Base-by-base conservation (phyloP, 2,329 filamentous ascomycete genomes). In the Colletotrichum sp. region DNA sequence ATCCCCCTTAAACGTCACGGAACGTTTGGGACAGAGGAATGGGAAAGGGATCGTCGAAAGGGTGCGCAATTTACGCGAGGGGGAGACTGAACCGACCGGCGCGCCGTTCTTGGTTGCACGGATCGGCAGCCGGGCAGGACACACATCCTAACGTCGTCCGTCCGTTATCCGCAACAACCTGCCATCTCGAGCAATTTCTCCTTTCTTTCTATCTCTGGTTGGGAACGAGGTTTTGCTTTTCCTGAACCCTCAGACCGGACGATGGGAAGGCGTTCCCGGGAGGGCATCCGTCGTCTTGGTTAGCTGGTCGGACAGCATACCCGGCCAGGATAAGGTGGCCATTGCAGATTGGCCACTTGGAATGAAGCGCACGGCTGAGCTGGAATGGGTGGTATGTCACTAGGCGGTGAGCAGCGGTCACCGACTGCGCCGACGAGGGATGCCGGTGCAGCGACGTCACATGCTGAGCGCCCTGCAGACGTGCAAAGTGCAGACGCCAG, bases 351-450 rank as follows among this genome's bases (percentile, higher is more conserved):
- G 73, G 64, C 24, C 18, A 65, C 32, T 26, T 36, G 57, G 44
- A 26, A 72, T 49, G 21, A 39, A 39, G 24, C 21, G 21, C 28
- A 21, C 30, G 34, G 30, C 28, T 36, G 60, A 64, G n/a, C 21
- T 39, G 62, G 62, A 18, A 64, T 16, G 62, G n/a, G 59, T 32
- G 64, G 39, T 73, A 76, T 76, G 73, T 76, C 73, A 76, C 64
- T 69, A 76, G 70, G 70, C 73, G 73, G 73, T 76, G 73, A 76
- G 32, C 26, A 52, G 63, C 71, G 64, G 65, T 69, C 71, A 73
- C 71, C 65, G 71, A 73, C 71, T 73, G 34, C 28, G 52, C 52
- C 69, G 72, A 75, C 62, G 69, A 72, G 69, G 73, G 63, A 76
- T 73, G 64, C 64, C 64, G 44, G 65, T 21, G 8, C 64, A 52